Evolutionary conservation across 306 rosid species (phyloP).

Genomic region (Castanopsis chinensis): DNA sequence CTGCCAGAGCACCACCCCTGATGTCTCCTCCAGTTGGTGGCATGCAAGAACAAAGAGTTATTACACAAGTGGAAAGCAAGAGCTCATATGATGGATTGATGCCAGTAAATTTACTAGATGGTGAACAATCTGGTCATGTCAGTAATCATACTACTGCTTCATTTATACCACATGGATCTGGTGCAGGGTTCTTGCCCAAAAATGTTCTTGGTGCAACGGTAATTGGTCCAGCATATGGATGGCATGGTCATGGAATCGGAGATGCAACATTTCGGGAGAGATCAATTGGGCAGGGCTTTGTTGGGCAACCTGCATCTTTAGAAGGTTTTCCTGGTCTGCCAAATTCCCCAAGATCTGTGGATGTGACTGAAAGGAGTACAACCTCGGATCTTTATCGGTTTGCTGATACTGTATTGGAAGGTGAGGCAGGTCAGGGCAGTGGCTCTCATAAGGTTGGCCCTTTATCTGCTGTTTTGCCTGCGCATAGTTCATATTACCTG

Average conservation of each 20-base stretch:
- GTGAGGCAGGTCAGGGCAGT: constrained; percentile 22
- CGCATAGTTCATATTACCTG: constrained; percentile 5
- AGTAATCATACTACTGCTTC: constrained; percentile 33
- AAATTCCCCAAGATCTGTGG: constrained; percentile 21
- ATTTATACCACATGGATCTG: constrained; percentile 33
- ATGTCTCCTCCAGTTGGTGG: constrained; percentile 27
- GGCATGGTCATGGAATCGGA: constrained; percentile 45
- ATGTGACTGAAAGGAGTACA: constrained; percentile 22
- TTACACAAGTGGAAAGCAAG: constrained; percentile 29
- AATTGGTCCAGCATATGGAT: constrained; percentile 29
- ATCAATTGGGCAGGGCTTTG: constrained; percentile 30
- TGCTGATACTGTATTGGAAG: constrained; percentile 50
- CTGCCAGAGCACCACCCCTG: constrained; percentile 25
- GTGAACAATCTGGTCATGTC: constrained; percentile 32
- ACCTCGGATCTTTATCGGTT: constrained; percentile 56
- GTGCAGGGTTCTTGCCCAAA: constrained; percentile 30
- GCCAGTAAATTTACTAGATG: constrained; percentile 19
- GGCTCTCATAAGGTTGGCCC: constrained; percentile 3
- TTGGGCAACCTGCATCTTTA: constrained; percentile 28
- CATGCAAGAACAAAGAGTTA: constrained; percentile 43
- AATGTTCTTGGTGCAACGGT: constrained; percentile 27
- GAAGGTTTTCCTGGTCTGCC: constrained; percentile 32
- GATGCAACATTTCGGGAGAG: constrained; percentile 40
- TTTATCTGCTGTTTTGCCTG: background rate
- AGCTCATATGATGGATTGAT: constrained; percentile 37